Conservation (phyloP, 176 grass and related monocot genomes). For the Juncus inflexus region DNA sequence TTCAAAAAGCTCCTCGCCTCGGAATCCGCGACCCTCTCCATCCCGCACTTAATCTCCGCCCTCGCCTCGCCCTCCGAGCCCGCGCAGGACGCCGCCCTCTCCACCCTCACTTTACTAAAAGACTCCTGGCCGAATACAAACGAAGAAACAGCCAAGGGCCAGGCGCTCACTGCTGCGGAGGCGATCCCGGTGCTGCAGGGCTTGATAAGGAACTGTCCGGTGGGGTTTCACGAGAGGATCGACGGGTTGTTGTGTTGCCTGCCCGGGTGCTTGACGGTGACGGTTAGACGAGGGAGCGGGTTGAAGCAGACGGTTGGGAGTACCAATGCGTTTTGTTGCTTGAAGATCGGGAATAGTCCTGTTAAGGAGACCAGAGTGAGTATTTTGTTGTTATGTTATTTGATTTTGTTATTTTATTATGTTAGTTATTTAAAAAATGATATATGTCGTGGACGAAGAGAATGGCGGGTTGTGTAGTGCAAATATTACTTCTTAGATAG, state of each 20-base stretch:
- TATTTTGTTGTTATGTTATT: background rate
- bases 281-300: constrained; percentile 85
- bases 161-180: constrained; percentile 88
- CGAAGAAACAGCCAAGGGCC: constrained; percentile 89
- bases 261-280: constrained; percentile 89
- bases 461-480: too few species aligned
- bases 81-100: constrained; percentile 80
- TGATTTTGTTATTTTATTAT: too few species aligned
- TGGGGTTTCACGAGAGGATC: constrained; percentile 88
- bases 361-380: constrained; percentile 82
- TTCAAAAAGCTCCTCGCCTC: constrained; percentile 85
- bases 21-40: constrained; percentile 88
- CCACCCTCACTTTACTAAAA: constrained; percentile 86
- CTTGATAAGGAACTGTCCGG: constrained; percentile 91
- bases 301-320: constrained; percentile 95
- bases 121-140: constrained; percentile 91
- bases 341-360: constrained; percentile 95
- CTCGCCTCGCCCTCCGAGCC: constrained; percentile 71
- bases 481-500: too few species aligned
- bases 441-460: too few species aligned
- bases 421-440: too few species aligned
- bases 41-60: constrained; percentile 80
- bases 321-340: constrained; percentile 91
- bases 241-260: constrained; percentile 86
- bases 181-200: constrained; percentile 79